phyloP scores from a whole-genome alignment of 2,329 filamentous ascomycete genomes.

The Emergomyces pasteurianus region DNA sequence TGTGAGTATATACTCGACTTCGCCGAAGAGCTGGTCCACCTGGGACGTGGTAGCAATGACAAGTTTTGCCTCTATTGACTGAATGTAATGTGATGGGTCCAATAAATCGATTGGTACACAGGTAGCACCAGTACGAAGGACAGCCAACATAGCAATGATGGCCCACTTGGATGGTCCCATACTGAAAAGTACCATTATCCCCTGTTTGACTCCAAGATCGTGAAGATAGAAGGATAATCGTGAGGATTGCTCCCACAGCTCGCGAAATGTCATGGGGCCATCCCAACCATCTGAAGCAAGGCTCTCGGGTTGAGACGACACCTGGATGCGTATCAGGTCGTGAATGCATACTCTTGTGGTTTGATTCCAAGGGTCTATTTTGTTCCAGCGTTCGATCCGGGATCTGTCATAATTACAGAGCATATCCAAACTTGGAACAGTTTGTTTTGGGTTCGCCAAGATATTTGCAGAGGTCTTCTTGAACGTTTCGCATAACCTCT shows the following conservation, averaged over 20 bases:
- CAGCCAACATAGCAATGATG: conserved; percentile 2
- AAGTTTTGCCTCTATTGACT: not conserved
- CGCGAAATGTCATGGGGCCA: not conserved
- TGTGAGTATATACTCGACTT: not conserved
- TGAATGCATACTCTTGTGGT: not conserved
- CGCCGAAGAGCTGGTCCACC: not conserved
- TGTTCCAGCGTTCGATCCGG: not conserved
- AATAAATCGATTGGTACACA: conserved; percentile 1
- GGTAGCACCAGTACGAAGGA: not conserved
- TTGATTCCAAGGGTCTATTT: not conserved
- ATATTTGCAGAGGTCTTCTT: not conserved
- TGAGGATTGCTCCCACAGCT: not conserved
- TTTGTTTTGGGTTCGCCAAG: not conserved
- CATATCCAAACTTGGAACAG: not conserved
- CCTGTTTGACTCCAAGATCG: not conserved
- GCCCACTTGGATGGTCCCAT: conserved; percentile 1
- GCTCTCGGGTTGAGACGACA: not conserved
- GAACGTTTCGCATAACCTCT: not conserved
- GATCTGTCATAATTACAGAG: not conserved
- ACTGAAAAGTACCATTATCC: not conserved
- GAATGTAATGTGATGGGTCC: not conserved
- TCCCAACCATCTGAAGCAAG: conserved; percentile 2
- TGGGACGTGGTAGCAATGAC: not conserved
- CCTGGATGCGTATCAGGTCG: not conserved
- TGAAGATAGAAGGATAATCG: not conserved